Percentiles rank a stretch among this genome's conserved stretches.
Conservation (phyloP, 495 filamentous ascomycete genomes). For the Hypoxylon fuscum region DNA sequence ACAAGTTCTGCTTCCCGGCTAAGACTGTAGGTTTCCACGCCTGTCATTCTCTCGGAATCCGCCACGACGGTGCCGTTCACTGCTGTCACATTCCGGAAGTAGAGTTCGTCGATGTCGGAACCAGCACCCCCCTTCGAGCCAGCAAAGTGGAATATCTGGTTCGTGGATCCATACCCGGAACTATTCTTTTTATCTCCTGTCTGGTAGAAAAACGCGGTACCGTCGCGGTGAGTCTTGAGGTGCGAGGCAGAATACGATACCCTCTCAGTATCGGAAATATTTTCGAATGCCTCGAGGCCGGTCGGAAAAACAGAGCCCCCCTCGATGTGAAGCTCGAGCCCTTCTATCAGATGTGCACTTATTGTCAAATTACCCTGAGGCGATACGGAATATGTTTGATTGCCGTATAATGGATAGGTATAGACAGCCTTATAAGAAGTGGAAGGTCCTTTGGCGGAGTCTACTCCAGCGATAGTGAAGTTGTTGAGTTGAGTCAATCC, state of each 20-base stretch:
- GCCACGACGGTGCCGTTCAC: conserved; percentile 39
- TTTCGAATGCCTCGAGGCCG: conserved; percentile 61
- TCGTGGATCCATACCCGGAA: conserved; percentile 62
- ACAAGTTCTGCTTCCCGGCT: background rate
- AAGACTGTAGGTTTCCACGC: conserved; percentile 13
- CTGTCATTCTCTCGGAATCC: conserved; percentile 43
- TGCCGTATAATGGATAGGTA: conserved; percentile 69
- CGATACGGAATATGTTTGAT: conserved; percentile 59
- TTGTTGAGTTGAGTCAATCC: conserved; percentile 69
- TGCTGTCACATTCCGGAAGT: conserved; percentile 45
- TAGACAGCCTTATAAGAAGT: conserved; percentile 57
- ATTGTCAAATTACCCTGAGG: conserved; percentile 65
- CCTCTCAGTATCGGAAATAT: background rate
- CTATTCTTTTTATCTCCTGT: conserved; percentile 54
- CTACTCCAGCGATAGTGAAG: conserved; percentile 67
- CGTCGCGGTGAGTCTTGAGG: conserved; percentile 62
- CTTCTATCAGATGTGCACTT: conserved; percentile 64
- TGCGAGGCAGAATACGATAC: conserved; percentile 47
- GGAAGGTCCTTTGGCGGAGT: conserved; percentile 51
- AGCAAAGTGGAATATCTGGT: conserved; percentile 63
- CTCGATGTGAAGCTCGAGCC: conserved; percentile 61
- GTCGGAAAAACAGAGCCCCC: conserved; percentile 69
- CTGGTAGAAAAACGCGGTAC: conserved; percentile 61
- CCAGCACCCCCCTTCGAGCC: conserved; percentile 25
- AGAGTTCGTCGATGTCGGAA: conserved; percentile 38